Evolutionary conservation across 208 protist genomes (phyloP).

Genomic region (Herpetomonas muscarum): DNA sequence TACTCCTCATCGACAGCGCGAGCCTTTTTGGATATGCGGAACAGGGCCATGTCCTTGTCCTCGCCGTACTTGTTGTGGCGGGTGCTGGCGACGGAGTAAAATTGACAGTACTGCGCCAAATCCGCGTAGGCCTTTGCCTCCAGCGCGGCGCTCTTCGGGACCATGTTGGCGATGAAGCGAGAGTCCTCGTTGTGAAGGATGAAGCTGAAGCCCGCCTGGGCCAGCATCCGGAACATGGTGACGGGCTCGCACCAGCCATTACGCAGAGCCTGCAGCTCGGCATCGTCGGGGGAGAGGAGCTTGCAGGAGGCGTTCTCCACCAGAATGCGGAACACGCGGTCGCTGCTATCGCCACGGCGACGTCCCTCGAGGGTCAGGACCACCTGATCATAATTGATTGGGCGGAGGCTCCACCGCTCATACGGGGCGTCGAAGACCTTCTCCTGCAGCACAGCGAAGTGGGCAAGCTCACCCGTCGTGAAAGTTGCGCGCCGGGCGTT

Average conservation of each 20-base stretch:
- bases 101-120: constrained; percentile 84
- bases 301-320: constrained; percentile 76
- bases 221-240: constrained; percentile 75
- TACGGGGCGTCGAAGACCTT: constrained; percentile 89
- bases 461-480: constrained; percentile 63
- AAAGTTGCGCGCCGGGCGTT: constrained; percentile 64
- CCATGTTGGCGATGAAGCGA: constrained; percentile 49
- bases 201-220: constrained; percentile 87
- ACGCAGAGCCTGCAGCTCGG: constrained; percentile 63
- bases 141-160: constrained; percentile 64
- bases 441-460: constrained; percentile 87
- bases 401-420: constrained; percentile 76
- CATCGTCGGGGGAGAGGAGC: constrained; percentile 74
- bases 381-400: constrained; percentile 60
- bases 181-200: constrained; percentile 73
- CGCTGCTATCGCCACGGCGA: constrained; percentile 71
- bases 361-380: constrained; percentile 75
- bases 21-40: constrained; percentile 67
- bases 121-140: constrained; percentile 86
- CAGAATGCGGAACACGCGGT: constrained; percentile 84
- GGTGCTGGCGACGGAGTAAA: constrained; percentile 67
- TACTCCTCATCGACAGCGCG: constrained; percentile 39
- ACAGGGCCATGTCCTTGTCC: constrained; percentile 84
- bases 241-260: constrained; percentile 63
- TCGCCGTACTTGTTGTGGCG: constrained; percentile 85